These are phyloP conservation scores for Aspergillus sojae DNA, from an alignment of 2,329 filamentous ascomycete species.

Conservation along the genomic window DNA sequence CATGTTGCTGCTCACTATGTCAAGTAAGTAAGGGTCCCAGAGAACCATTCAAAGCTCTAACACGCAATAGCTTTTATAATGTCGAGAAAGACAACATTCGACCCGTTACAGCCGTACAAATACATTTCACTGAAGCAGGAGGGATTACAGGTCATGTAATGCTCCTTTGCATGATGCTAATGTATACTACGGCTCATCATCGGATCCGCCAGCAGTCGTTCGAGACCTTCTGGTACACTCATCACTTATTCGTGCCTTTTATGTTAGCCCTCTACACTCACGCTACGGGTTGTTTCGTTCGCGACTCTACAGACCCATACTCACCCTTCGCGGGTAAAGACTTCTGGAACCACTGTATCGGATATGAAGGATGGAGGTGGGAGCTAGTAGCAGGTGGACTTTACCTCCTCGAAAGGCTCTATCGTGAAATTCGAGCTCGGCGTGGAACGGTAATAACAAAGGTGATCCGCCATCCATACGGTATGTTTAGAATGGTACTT, in stretches of 20 bases:
- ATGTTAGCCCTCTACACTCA: constrained; percentile 93
- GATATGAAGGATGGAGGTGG: constrained; percentile 97
- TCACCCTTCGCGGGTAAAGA: constrained; percentile 81
- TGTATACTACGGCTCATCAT: constrained; percentile 93
- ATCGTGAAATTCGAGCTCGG: constrained; percentile 83
- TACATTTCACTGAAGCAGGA: constrained; percentile 86
- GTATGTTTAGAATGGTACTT: constrained; percentile 50
- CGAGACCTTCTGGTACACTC: constrained; percentile 99
- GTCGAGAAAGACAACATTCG: constrained; percentile 85
- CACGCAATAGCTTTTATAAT: constrained; percentile 77
- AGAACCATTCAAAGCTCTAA: constrained; percentile 27
- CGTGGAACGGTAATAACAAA: constrained; percentile 87
- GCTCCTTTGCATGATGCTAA: constrained; percentile 98
- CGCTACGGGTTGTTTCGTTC: constrained; percentile 93
- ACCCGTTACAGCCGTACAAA: constrained; percentile 77
- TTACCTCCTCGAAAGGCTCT: constrained; percentile 85
- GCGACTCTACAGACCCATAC: constrained; percentile 70
- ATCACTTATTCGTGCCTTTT: constrained; percentile 98
- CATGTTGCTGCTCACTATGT: constrained; percentile 87
- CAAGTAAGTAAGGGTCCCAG: constrained; percentile 63
- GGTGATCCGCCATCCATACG: constrained; percentile 93
- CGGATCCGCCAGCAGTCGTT: constrained; percentile 96
- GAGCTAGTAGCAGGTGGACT: constrained; percentile 83
- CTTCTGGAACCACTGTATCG: constrained; percentile 93
- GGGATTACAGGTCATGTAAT: constrained; percentile 96